Base-by-base conservation (phyloP, 495 filamentous ascomycete species). In the Niebla homalea region DNA sequence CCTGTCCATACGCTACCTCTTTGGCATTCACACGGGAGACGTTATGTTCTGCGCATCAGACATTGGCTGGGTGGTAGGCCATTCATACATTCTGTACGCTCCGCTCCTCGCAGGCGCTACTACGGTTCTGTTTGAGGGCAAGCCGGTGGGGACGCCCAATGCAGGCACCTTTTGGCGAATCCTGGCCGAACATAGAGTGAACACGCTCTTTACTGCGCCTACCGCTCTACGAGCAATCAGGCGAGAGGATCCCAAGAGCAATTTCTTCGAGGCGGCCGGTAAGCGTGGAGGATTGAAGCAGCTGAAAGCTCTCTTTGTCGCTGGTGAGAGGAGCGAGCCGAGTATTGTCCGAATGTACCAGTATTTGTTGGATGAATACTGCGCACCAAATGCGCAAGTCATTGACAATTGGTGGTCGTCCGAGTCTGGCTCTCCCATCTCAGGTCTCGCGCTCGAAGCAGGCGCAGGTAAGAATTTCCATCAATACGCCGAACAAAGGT, bases 381-480 rank as follows among this genome's bases (percentile, higher is more conserved):
- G 76, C 36, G 77, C 79, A 0, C 67, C 65, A 1, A 73, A 74
- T 25, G 79, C 87, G 0, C 67, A 75, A 23, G 85, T 95, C 15
- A 72, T 94, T 45, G 89, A 96, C 62, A 94, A 95, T 60, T 96
- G 89, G 89, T 96, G 89, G 89, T 90, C 85, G 3, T 90, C 86
- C 1, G 89, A 95, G 64, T 87, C 84, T 1, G 89, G 89, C 7
- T 87, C 83, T 4, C 89, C 89, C 5, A 95, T 96, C 52, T 81
- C 89, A 0, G 89, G 86, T 1, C 68, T 94, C 22, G 80, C 85
- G 6, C 67, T 94, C 32, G 45, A 60, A 12, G 57, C 64, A 45
- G 49, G 53, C 12, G 68, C 75, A 4, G 67, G 64, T 1, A 57
- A 52, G 22, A 29, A 49, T 15, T 55, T 60, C 47, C 22, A 49